These are phyloP conservation scores for Chrysoporthe austroafricana DNA, from an alignment of 2,329 filamentous ascomycete genomes.

Conservation along the genomic window DNA sequence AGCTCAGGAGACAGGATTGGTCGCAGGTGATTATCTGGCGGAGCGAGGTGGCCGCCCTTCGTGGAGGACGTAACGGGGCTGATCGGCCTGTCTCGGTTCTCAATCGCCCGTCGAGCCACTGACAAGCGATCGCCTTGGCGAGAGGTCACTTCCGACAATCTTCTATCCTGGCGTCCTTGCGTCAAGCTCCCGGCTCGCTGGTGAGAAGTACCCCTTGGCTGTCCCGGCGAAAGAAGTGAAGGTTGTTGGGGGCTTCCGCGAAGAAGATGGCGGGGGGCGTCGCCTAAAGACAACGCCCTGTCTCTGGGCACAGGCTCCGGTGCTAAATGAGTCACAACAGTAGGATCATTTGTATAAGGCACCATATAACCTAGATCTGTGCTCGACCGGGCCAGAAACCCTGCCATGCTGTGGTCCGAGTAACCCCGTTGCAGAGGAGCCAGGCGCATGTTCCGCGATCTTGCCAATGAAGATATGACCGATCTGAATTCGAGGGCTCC, in stretches of 20 bases:
- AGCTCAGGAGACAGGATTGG: constrained; percentile 29
- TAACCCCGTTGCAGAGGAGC: constrained; percentile 72
- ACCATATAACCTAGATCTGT: constrained; percentile 17
- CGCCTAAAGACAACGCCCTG: constrained; percentile 53
- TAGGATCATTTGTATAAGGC: constrained; percentile 23
- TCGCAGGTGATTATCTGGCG: constrained; percentile 32
- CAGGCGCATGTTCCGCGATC: constrained; percentile 75
- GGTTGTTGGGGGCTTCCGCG: constrained; percentile 27
- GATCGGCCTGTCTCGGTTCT: constrained; percentile 32
- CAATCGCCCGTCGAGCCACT: constrained; percentile 33
- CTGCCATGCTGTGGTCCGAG: constrained; percentile 59
- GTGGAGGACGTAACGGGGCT: constrained; percentile 32
- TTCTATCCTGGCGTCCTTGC: background rate
- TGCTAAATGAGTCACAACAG: constrained; percentile 9
- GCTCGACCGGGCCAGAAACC: constrained; percentile 20
- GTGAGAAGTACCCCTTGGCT: constrained; percentile 1
- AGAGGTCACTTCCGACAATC: constrained; percentile 2
- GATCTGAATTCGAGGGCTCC: constrained; percentile 93
- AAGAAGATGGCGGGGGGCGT: constrained; percentile 40
- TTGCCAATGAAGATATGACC: constrained; percentile 83
- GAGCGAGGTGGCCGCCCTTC: constrained; percentile 39
- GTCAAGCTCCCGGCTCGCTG: background rate
- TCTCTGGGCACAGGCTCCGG: constrained; percentile 35
- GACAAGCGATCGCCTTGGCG: constrained; percentile 16
- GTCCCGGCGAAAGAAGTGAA: background rate